Evolutionary conservation across 352 stramenopile species (phyloP), one percentile per base, ranked within the genome.

Genomic region (Phytophthora tentaculata): DNA sequence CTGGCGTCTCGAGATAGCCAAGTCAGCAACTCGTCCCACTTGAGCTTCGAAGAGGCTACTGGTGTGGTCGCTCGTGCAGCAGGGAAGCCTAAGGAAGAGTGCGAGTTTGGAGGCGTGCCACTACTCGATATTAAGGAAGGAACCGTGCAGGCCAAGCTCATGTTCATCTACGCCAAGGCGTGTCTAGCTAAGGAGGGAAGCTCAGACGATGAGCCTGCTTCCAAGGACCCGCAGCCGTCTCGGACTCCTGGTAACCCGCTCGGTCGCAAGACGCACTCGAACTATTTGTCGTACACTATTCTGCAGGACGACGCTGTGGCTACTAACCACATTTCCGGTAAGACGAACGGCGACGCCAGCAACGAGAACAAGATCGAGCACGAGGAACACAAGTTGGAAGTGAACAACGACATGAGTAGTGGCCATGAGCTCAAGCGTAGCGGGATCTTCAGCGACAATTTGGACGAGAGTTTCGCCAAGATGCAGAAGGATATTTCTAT

Each of bases 111-210:
- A 28, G 86, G 86, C 7, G 61, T 81, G 8, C 79, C 77, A 2
- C 61, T 94, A 12, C 61, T 81, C 5, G 49, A 81, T 29, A 94
- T 94, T 49, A 74, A 79, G 23, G 81, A 91, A 65, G 86, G 83
- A 45, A 83, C 82, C 2, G 73, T 90, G 6, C 84, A 94, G 56
- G 81, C 84, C 12, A 84, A 86, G 47, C 62, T 94, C 4, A 71
- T 94, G 65, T 67, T 79, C 39, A 88, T 88, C 48, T 94, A 91
- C 60, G 86, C 86, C 1, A 90, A 90, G 61, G 82, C 86, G 12
- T 94, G 86, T 61, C 57, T 94, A 22, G 86, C 84, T 19, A 90
- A 86, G 64, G 77, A 91, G 20, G 70, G 66, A 12, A 69, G 37
- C n/a, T 61, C 56, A 5, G 67, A 64, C 28, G 29, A 71, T 23